These are phyloP conservation scores for Zea mays DNA, from an alignment of 176 grass and related monocot species.

Conservation along the genomic window Zm-B73-REFERENCE-NAM-5.0 NC_050096.1:154479001-154479500, in stretches of 20 bases:
- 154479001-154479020: constrained; percentile 6
- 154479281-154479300: neutral
- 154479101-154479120: constrained; percentile 41
- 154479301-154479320: neutral
- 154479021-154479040: constrained; percentile 1
- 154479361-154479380: neutral
- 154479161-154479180: constrained; percentile 27
- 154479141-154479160: constrained; percentile 18
- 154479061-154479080: constrained; percentile 18
- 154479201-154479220: constrained; percentile 9
- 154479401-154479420: neutral
- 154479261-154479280: constrained; percentile 12
- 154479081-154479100: constrained; percentile 29
- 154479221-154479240: constrained; percentile 6
- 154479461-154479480: constrained; percentile 20
- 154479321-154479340: too few species aligned
- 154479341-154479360: too few species aligned
- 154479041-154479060: constrained; percentile 30
- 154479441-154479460: neutral
- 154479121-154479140: constrained; percentile 49
- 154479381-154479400: neutral
- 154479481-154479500: neutral
- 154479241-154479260: neutral
- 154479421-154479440: neutral
- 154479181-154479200: constrained; percentile 12